These are phyloP conservation scores for Prillingera fragicola DNA, from an alignment of 1,284 basidiomycete species.

Conservation along the genomic window DNA sequence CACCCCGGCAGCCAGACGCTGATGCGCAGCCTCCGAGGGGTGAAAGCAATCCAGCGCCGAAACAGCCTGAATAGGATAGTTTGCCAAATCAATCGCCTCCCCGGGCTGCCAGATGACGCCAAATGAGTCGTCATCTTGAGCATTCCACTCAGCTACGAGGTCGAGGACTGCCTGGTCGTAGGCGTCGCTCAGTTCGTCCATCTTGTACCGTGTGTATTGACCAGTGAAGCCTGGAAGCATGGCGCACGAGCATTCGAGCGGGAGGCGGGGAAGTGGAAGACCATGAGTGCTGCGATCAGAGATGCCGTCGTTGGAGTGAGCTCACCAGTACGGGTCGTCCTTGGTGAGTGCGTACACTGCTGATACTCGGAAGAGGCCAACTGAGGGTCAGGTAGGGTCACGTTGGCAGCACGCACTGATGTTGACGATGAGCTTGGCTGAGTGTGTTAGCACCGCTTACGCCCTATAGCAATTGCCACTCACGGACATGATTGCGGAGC, in stretches of 20 bases:
- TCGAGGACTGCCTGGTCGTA: conserved; percentile 42
- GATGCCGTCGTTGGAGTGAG: background rate
- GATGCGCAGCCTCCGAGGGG: conserved; percentile 42
- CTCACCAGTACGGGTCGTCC: conserved; percentile 41
- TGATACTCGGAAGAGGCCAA: conserved; percentile 45
- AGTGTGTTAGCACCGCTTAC: background rate
- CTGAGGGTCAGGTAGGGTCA: conserved; percentile 13
- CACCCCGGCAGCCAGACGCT: conserved; percentile 43
- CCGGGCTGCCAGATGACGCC: conserved; percentile 45
- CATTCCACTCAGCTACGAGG: conserved; percentile 38
- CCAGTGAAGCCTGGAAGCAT: conserved; percentile 40
- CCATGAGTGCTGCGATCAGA: conserved; percentile 16
- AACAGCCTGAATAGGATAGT: conserved; percentile 44
- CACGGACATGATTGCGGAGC: conserved; percentile 39
- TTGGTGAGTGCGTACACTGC: conserved; percentile 42
- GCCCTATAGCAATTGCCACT: conserved; percentile 11
- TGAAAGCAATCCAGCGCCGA: conserved; percentile 49
- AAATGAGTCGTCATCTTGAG: conserved; percentile 32
- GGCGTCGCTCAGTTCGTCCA: conserved; percentile 42
- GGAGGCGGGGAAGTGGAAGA: conserved; percentile 33
- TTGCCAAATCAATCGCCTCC: conserved; percentile 36
- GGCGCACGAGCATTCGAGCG: conserved; percentile 43
- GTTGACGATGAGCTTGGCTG: conserved; percentile 39
- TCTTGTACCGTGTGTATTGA: conserved; percentile 38
- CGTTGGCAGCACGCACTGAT: conserved; percentile 22